Base-by-base conservation (phyloP, 2,329 filamentous ascomycete species). In the Aurifilum marmelostoma region DNA sequence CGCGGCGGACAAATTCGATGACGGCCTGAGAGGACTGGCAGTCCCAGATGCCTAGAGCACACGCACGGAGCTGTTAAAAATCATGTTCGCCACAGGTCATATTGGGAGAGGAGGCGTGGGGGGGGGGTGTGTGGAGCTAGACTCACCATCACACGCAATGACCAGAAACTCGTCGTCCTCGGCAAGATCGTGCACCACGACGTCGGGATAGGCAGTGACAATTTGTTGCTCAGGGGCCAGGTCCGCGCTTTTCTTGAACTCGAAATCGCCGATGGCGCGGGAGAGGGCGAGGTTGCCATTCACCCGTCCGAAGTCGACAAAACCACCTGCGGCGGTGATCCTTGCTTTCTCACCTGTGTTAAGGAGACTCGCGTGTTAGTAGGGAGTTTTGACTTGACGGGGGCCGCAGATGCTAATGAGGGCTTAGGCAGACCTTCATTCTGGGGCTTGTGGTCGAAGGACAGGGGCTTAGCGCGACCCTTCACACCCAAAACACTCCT, bases 201-300 rank as follows among this genome's bases (percentile, higher is more conserved):
- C 94, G 78, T 99, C 96, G 29, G 96, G 96, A 81, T 91, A 98
- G 7, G 96, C 96, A 21, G 96, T 99, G 58, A 99, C 96, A 74
- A 99, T 98, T 81, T 99, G 96, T 79, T 97, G 93, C 83, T 99
- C 96, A n/a, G 96, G 96, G 3, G 95, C 91, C 62, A 99, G 89
- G 77, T 97, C 94, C 75, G 95, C 92, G 80, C 94, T 97, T 87
- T 98, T 98, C 88, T 99, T 99, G 88, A 99, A 99, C 80, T 99
- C 96, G 78, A 99, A 99, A 80, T 99, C 96, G 75, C 96, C 96
- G 80, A 99, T 97, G 75, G 96, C 96, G 80, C 96, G 92, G 72
- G 96, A 99, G 71, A 99, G 86, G 61, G 96, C 96, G 60, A 99
- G 89, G 81, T 99, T 99, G 79, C 96, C 96, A 80, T 99, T 99